Percentiles rank a stretch among this genome's conserved stretches.
phyloP scores from a whole-genome alignment of 2,329 filamentous ascomycete genomes.

The Penicillium sp. region DNA sequence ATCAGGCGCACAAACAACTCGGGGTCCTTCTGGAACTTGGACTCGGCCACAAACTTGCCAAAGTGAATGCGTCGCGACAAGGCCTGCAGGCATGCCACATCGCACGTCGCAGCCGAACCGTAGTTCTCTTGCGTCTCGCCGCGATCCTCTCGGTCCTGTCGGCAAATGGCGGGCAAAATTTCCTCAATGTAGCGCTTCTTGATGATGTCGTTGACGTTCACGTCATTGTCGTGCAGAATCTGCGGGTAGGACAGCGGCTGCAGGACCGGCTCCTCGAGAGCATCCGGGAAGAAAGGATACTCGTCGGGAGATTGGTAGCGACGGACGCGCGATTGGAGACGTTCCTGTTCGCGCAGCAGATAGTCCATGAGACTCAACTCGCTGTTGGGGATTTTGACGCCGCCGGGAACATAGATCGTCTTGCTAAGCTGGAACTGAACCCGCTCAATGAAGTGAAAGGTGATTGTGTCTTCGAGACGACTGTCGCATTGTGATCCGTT shows the following conservation, averaged over 20 bases:
- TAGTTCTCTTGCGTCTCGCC: slow-evolving; percentile 91
- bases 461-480: slow-evolving; percentile 95
- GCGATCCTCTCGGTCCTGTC: slow-evolving; percentile 66
- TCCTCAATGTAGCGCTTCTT: slow-evolving; percentile 76
- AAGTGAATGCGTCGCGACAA: slow-evolving; percentile 90
- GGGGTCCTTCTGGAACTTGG: slow-evolving; percentile 80
- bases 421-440: slow-evolving; percentile 94
- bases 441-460: slow-evolving; percentile 91
- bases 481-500: slow-evolving; percentile 43
- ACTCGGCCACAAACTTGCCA: slow-evolving; percentile 96
- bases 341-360: slow-evolving; percentile 85
- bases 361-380: slow-evolving; percentile 85
- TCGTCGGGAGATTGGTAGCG: slow-evolving; percentile 96
- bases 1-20: slow-evolving; percentile 79
- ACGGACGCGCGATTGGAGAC: slow-evolving; percentile 83
- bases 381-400: slow-evolving; percentile 68
- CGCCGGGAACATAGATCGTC: slow-evolving; percentile 76
- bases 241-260: slow-evolving; percentile 79
- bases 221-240: slow-evolving; percentile 80
- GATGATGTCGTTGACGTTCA: slow-evolving; percentile 84
- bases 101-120: slow-evolving; percentile 82
- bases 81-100: slow-evolving; percentile 84
- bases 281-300: slow-evolving; percentile 89
- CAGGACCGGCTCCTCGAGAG: slow-evolving; percentile 74
- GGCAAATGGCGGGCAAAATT: slow-evolving; percentile 78